Conservation (phyloP, 2,329 filamentous ascomycete species). For the Ceratocystis destructans region DNA sequence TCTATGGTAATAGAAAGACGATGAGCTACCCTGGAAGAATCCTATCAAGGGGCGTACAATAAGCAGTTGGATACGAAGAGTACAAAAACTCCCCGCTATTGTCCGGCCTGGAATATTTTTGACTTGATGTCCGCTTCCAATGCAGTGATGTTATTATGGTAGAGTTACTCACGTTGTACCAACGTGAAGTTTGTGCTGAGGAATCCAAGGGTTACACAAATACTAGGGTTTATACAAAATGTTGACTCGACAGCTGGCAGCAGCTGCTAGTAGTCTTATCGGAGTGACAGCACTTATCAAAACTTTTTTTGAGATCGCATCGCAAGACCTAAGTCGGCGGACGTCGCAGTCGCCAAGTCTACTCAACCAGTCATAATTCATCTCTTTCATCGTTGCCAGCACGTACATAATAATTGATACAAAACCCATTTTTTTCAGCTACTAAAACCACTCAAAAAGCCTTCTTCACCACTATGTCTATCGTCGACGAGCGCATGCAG, state of each 20-base stretch:
- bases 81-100: too few relatives aligned
- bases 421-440: background rate
- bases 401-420: background rate
- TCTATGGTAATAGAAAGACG: too few relatives aligned
- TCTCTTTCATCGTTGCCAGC: background rate
- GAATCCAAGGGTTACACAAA: background rate
- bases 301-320: conserved; percentile 8
- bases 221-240: background rate
- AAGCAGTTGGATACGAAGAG: background rate
- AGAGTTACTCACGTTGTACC: background rate
- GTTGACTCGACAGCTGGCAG: background rate
- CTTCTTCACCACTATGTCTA: conserved; percentile 10
- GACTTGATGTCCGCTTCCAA: too few relatives aligned
- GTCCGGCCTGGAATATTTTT: too few relatives aligned
- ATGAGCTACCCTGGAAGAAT: too few relatives aligned
- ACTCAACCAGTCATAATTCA: background rate
- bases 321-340: background rate
- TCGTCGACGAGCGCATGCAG: conserved; percentile 13
- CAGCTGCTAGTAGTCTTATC: background rate
- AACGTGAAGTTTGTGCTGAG: background rate
- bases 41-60: background rate
- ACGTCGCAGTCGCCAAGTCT: background rate
- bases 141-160: too few relatives aligned
- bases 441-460: background rate
- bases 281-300: conserved; percentile 1